Percentiles rank a stretch among this genome's conserved stretches.
Evolutionary conservation across 768 basidiomycete species (phyloP).

Genomic region (Russula ochroleuca): DNA sequence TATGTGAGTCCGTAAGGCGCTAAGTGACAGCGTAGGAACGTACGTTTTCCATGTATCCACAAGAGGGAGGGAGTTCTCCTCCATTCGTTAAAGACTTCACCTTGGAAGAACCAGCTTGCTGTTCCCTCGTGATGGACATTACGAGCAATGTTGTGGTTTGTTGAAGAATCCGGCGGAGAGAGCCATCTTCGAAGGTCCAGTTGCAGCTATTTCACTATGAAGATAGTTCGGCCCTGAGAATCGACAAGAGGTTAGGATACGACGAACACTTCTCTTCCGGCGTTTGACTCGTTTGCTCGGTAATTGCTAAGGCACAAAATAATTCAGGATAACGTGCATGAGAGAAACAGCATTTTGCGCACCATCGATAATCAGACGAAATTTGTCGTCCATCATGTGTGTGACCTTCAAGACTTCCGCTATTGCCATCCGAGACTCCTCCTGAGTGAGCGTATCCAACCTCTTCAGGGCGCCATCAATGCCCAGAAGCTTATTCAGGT

Average conservation of each 20-base stretch:
- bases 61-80: not conserved
- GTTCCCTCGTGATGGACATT: not conserved
- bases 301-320: too few species aligned
- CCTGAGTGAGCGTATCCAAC: conserved; percentile 2
- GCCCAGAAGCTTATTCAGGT: not conserved
- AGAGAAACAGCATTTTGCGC: not conserved
- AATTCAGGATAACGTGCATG: too few species aligned
- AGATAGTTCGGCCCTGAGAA: not conserved
- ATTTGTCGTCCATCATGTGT: not conserved
- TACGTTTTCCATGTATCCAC: conserved; percentile 1
- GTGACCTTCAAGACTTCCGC: not conserved
- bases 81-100: not conserved
- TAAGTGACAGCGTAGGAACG: too few species aligned
- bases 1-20: too few species aligned
- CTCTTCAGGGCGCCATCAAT: not conserved
- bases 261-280: conserved; percentile 3
- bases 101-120: not conserved
- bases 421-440: not conserved
- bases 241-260: not conserved
- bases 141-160: not conserved
- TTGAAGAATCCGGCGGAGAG: not conserved
- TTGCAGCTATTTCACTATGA: not conserved
- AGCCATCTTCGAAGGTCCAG: not conserved
- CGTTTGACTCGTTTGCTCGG: not conserved
- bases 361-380: not conserved